phyloP scores from a whole-genome alignment of 1,284 basidiomycete species.

The Schizophyllum commune region DNA sequence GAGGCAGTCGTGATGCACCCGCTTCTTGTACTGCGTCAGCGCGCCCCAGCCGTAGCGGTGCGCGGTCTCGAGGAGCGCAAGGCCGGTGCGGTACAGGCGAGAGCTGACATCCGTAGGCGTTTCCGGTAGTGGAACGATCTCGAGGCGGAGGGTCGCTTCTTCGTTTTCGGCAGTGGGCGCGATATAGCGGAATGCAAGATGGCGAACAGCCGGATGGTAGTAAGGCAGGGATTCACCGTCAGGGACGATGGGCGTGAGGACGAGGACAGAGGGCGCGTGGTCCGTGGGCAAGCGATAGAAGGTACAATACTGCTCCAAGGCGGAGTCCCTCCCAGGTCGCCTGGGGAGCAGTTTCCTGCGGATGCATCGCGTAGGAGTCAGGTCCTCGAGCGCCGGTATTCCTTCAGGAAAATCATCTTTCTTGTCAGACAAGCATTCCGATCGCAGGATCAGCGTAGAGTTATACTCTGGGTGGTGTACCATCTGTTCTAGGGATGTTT shows the following conservation, averaged over 20 bases:
- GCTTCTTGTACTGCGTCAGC: conserved; percentile 76
- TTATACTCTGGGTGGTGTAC: conserved; percentile 80
- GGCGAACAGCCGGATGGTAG: conserved; percentile 69
- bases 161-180: not conserved
- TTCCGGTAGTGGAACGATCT: conserved; percentile 44
- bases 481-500: conserved; percentile 53
- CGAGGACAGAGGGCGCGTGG: conserved; percentile 33
- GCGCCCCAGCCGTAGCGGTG: conserved; percentile 84
- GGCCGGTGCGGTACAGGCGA: conserved; percentile 72
- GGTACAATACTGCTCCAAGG: conserved; percentile 64
- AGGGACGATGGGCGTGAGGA: conserved; percentile 55
- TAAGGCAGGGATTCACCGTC: conserved; percentile 51
- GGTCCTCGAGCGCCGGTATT: conserved; percentile 34
- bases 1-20: conserved; percentile 79
- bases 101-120: conserved; percentile 45
- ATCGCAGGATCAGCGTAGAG: conserved; percentile 73
- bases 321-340: conserved; percentile 59
- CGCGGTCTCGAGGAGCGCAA: conserved; percentile 75
- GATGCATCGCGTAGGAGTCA: conserved; percentile 37
- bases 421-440: conserved; percentile 51
- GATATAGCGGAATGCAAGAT: conserved; percentile 68
- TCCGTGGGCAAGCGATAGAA: conserved; percentile 35
- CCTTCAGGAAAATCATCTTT: conserved; percentile 24
- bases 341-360: conserved; percentile 62
- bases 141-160: conserved; percentile 31